Base-by-base conservation (phyloP, 2,329 filamentous ascomycete species). In the Curvularia sp. region DNA sequence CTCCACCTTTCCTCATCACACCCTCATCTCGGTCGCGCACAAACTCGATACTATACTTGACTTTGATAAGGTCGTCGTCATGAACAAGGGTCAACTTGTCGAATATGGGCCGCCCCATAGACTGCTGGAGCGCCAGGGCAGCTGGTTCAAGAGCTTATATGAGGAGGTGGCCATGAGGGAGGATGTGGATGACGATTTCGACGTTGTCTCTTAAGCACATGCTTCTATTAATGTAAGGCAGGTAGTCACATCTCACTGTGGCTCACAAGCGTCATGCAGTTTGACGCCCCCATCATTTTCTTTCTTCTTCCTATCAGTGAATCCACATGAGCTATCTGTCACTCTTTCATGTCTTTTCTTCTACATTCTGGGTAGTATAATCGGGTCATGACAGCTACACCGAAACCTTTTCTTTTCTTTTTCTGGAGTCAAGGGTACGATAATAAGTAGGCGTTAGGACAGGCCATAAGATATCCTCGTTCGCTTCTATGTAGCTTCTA, bases 21-120 rank as follows among this genome's bases (percentile, higher is more conserved):
- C 88, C 0, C 83, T 91, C 53, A 79, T 87, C 49, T 79, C 82
- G 0, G 82, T 87, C 1, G 83, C 84, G 5, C 84, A 87, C 72
- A 83, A 84, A 27, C 76, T 87, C 41, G 80, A 84, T 36, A 84
- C 83, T 55, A 83, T 87, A 13, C 74, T 83, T 59, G 81, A 83
- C 52, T 85, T 83, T 65, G 83, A 86, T 65, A 73, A 72, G 23
- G 79, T 86, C 27, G 77, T 81, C 1, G 80, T 86, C 7, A 78
- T 86, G 76, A 81, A 84, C 25, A 71, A 74, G 8, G 84, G 83
- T 3, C 66, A 67, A 47, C 69, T 85, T 9, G 78, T 82, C 1
- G 83, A 86, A 72, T 74, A 70, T 28, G 74, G 72, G 23, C 59
- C 65, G 54, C 73, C 73, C 10, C 63, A 72, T 45, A 60, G 59